Percentiles rank a stretch among this genome's conserved stretches.
Conservation (phyloP, 78 protist genomes). For the Paulinella micropora region DNA sequence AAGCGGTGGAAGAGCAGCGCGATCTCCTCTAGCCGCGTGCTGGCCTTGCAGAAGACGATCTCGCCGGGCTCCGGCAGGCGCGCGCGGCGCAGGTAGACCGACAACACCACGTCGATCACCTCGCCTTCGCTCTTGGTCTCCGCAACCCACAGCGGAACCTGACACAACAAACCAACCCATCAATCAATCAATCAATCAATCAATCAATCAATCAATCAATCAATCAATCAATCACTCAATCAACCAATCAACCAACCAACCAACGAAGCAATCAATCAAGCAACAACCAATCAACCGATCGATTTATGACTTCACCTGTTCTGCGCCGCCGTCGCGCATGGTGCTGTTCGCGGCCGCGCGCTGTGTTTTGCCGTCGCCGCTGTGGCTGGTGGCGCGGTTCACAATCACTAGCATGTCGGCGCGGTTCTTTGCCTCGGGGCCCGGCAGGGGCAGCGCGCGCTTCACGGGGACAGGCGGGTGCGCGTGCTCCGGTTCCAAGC, state of each 20-base stretch:
- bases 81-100: neutral
- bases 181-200: too few species aligned
- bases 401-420: neutral
- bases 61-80: conserved; percentile 2
- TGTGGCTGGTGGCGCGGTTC: neutral
- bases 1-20: conserved; percentile 9
- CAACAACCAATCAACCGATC: too few species aligned
- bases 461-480: too few species aligned
- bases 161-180: too few species aligned
- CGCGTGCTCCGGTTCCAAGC: neutral
- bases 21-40: neutral
- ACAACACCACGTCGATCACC: neutral
- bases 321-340: too few species aligned
- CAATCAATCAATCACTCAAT: too few species aligned
- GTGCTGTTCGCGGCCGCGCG: too few species aligned
- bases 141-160: neutral
- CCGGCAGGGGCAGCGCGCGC: neutral
- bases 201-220: too few species aligned
- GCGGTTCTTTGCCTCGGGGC: neutral
- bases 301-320: too few species aligned
- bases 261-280: too few species aligned
- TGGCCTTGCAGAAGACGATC: neutral
- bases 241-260: too few species aligned
- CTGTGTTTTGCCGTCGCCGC: neutral
- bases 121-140: neutral